Conservation (phyloP, 306 rosid genomes). For the Pyrus bretschneideri region DNA sequence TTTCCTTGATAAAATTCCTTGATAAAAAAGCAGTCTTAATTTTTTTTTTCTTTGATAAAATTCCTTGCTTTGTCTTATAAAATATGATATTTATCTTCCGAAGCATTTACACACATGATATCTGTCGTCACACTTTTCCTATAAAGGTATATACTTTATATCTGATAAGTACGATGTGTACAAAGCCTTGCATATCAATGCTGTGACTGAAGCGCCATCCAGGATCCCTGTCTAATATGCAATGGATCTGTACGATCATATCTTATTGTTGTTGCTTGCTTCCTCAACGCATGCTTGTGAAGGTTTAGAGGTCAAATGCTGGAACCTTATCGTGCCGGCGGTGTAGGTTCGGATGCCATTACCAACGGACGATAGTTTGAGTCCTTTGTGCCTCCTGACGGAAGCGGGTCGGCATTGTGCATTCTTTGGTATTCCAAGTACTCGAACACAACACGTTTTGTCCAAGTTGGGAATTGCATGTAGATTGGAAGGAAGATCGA, state of each 20-base stretch:
- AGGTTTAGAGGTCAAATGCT: constrained; percentile 33
- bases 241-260: constrained; percentile 8
- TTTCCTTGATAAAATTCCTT: not conserved
- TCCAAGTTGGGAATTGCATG: constrained; percentile 70
- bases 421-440: constrained; percentile 47
- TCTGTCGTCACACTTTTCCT: not conserved
- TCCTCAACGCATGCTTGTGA: constrained; percentile 24
- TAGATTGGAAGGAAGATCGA: constrained; percentile 76
- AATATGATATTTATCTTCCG: not conserved
- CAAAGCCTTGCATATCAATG: constrained; percentile 39
- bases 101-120: not conserved
- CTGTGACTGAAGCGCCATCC: constrained; percentile 90
- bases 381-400: constrained; percentile 33
- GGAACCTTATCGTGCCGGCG: constrained; percentile 55
- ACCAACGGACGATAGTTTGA: constrained; percentile 55
- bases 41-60: not conserved
- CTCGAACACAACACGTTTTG: constrained; percentile 42
- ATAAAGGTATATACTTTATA: constrained; percentile 13
- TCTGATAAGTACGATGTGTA: not conserved
- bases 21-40: not conserved
- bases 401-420: constrained; percentile 41
- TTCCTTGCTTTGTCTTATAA: not conserved
- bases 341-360: constrained; percentile 70
- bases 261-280: not conserved
- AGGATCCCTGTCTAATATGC: not conserved